Conservation (phyloP, 371 early-diverging fungal genomes). For the Fennellomyces sp. region DNA sequence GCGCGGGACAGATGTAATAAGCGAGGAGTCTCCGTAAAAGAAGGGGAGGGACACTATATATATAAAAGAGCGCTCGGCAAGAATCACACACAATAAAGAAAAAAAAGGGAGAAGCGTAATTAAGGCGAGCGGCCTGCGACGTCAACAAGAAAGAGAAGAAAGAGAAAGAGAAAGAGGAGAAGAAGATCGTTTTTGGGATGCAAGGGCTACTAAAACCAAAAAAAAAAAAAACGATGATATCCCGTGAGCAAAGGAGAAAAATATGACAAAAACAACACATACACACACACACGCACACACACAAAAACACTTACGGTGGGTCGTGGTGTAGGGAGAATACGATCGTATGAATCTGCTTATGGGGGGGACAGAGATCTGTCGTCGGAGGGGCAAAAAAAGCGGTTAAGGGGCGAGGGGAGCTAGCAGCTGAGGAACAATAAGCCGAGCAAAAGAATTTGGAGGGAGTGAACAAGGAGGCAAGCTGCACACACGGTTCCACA, state of each 20-base stretch:
- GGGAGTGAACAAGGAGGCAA: slow-evolving; percentile 14
- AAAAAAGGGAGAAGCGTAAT: neutral
- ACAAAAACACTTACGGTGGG: neutral
- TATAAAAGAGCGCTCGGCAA: too few species aligned
- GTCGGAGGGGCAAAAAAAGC: slow-evolving; percentile 1
- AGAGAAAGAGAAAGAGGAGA: slow-evolving; percentile 1
- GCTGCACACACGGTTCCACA: slow-evolving; percentile 21
- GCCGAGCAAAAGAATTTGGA: neutral
- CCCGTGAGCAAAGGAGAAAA: slow-evolving; percentile 9
- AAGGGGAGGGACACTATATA: too few species aligned
- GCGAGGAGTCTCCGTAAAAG: too few species aligned
- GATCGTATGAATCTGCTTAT: too few species aligned
- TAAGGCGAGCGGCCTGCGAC: neutral
- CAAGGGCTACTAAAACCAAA: neutral
- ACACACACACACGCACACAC: neutral
- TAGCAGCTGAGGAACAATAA: neutral
- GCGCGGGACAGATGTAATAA: neutral
- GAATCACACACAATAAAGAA: slow-evolving; percentile 4
- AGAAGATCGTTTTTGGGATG: slow-evolving; percentile 2
- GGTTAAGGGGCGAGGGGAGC: neutral
- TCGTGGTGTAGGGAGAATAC: too few species aligned
- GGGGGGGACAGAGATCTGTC: too few species aligned
- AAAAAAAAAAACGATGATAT: neutral
- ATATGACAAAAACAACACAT: neutral
- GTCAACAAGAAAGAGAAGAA: slow-evolving; percentile 5